Evolutionary conservation across 805 yeast genomes (phyloP).

Genomic region (Candida tibetensis): DNA sequence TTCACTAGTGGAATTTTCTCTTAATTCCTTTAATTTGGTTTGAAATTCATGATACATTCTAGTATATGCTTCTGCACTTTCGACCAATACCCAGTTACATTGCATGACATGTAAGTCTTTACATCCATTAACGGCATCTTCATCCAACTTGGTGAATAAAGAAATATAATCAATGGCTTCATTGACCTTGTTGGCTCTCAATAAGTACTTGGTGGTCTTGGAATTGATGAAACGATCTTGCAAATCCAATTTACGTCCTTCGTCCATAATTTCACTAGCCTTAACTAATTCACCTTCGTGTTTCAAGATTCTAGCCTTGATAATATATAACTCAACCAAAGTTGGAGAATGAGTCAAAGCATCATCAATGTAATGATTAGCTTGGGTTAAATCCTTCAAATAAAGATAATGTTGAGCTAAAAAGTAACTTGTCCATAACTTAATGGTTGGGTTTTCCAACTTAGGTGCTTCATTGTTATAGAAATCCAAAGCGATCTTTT

Average conservation of each 20-base stretch:
- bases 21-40: constrained; percentile 15
- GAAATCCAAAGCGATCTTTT: constrained; percentile 52
- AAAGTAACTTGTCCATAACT: constrained; percentile 72
- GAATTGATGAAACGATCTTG: constrained; percentile 92
- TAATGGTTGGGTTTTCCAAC: constrained; percentile 42
- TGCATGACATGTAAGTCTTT: constrained; percentile 86
- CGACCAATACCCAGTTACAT: constrained; percentile 84
- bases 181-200: constrained; percentile 72
- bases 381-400: constrained; percentile 49
- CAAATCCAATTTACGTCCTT: constrained; percentile 72
- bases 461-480: constrained; percentile 26
- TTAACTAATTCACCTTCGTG: constrained; percentile 58
- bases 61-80: constrained; percentile 78
- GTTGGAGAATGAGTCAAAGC: constrained; percentile 79
- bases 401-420: constrained; percentile 74
- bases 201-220: constrained; percentile 76
- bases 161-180: constrained; percentile 73
- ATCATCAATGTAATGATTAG: constrained; percentile 54
- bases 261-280: constrained; percentile 66
- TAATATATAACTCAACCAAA: constrained; percentile 73
- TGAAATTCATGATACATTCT: constrained; percentile 47
- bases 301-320: constrained; percentile 78
- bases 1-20: constrained; percentile 14
- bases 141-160: constrained; percentile 77
- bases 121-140: constrained; percentile 76